phyloP scores from a whole-genome alignment of 169 alveolate species.

The Perkinsus chesapeaki region DNA sequence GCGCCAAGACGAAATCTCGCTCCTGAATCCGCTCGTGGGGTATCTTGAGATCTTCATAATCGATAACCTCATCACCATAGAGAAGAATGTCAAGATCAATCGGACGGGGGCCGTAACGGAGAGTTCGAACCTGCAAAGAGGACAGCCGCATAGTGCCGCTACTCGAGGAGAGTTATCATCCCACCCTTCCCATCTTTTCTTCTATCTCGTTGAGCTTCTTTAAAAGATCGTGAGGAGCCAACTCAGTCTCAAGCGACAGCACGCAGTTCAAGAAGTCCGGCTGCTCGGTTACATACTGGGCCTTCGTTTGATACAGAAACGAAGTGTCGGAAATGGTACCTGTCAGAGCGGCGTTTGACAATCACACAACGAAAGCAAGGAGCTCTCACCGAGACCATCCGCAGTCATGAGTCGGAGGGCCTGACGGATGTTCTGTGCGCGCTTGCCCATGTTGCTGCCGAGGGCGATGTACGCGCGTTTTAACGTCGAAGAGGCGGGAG shows the following conservation, averaged over 20 bases:
- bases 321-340: neutral
- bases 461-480: conserved; percentile 18
- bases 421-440: conserved; percentile 14
- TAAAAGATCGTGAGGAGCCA: conserved; percentile 3
- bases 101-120: conserved; percentile 14
- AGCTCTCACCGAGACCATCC: neutral
- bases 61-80: neutral
- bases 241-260: neutral
- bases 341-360: no score
- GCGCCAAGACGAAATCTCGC: conserved; percentile 32
- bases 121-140: neutral
- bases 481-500: neutral
- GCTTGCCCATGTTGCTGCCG: conserved; percentile 23
- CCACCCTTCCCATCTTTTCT: conserved; percentile 8
- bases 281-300: neutral
- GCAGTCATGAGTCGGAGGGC: conserved; percentile 2
- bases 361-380: no score
- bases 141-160: neutral
- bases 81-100: conserved; percentile 29
- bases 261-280: neutral
- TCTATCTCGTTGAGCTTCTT: conserved; percentile 14
- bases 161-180: neutral
- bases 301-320: neutral
- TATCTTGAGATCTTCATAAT: neutral
- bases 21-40: conserved; percentile 35